These are phyloP conservation scores for Rhinocladiella mackenziei DNA, from an alignment of 2,329 filamentous ascomycete species.

Conservation along the genomic window DNA sequence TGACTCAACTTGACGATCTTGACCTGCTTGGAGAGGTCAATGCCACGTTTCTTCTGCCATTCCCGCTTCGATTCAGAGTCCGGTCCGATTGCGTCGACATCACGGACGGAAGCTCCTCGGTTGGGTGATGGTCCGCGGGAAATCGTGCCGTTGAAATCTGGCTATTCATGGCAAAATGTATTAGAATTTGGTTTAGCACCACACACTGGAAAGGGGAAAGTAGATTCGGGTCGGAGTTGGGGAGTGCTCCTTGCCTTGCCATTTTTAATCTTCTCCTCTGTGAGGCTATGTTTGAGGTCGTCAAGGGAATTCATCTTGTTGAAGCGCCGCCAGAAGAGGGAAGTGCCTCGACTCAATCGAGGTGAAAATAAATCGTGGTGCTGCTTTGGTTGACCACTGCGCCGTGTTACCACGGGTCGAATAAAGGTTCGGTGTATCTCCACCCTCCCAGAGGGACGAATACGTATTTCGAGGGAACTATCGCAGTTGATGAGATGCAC, in stretches of 20 bases:
- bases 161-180: slow-evolving; percentile 1
- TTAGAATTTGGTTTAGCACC: no score
- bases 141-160: slow-evolving; percentile 17
- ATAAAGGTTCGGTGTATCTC: background rate
- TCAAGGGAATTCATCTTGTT: slow-evolving; percentile 22
- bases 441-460: no score
- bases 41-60: slow-evolving; percentile 31
- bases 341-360: no score
- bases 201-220: no score
- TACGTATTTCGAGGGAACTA: no score
- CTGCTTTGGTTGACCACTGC: background rate
- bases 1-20: slow-evolving; percentile 48
- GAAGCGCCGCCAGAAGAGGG: background rate
- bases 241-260: slow-evolving; percentile 19
- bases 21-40: slow-evolving; percentile 45
- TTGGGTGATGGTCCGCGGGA: slow-evolving; percentile 29
- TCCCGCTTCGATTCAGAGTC: slow-evolving; percentile 22
- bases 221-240: no score
- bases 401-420: background rate
- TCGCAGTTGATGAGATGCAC: no score
- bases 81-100: slow-evolving; percentile 24
- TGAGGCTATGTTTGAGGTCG: slow-evolving; percentile 28
- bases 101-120: slow-evolving; percentile 27
- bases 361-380: background rate
- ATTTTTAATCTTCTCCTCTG: slow-evolving; percentile 23